phyloP scores from a whole-genome alignment of 2,329 filamentous ascomycete genomes.

The Tympanopsis confertula region DNA sequence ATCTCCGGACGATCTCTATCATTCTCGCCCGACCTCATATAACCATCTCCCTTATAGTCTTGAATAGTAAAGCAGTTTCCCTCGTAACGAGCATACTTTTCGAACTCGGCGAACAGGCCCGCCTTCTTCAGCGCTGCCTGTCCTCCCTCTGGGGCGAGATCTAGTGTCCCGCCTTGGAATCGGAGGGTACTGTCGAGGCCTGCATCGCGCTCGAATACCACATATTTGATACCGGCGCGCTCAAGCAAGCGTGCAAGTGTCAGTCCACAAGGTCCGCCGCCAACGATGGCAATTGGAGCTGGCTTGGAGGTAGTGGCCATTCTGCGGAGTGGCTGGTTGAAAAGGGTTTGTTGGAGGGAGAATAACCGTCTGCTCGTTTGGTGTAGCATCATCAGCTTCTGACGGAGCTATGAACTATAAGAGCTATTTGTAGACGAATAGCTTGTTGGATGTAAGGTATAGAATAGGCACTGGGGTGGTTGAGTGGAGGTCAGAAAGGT shows the following conservation, averaged over 20 bases:
- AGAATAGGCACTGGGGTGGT: no score
- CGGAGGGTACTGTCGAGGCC: conserved; percentile 7
- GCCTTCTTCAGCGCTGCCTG: conserved; percentile 24
- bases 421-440: no score
- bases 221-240: conserved; percentile 10
- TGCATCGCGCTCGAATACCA: conserved; percentile 18
- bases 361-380: no score
- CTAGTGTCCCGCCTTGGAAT: conserved; percentile 21
- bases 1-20: conserved; percentile 23
- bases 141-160: conserved; percentile 23
- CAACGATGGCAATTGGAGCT: conserved; percentile 16
- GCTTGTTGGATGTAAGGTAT: no score
- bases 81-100: conserved; percentile 19
- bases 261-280: conserved; percentile 21
- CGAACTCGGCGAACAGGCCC: conserved; percentile 23
- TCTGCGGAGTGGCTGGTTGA: no score
- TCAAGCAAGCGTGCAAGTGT: conserved; percentile 26
- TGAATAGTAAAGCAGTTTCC: conserved; percentile 18
- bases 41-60: no score
- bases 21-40: no score
- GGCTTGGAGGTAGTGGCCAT: conserved; percentile 3
- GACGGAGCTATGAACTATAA: no score
- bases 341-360: no score
- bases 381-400: no score
- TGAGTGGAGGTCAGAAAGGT: no score